phyloP scores from a whole-genome alignment of 1,284 basidiomycete genomes.

The Amylostereum chailletii region DNA sequence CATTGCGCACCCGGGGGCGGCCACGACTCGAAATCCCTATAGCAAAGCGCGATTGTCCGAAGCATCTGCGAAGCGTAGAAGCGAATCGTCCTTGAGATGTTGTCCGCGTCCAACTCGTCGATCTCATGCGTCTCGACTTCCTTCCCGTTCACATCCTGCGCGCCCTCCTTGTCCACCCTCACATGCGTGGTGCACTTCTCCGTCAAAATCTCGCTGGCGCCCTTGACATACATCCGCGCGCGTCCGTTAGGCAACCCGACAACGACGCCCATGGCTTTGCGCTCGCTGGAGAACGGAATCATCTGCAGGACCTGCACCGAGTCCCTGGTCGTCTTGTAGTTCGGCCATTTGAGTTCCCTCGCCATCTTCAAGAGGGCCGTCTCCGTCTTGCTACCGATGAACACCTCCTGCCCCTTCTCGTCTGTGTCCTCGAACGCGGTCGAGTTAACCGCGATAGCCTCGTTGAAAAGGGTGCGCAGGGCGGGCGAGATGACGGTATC shows the following conservation, averaged over 20 bases:
- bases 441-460: slow-evolving; percentile 86
- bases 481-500: slow-evolving; percentile 56
- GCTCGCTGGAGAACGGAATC: slow-evolving; percentile 92
- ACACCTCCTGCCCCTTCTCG: slow-evolving; percentile 55
- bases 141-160: slow-evolving; percentile 19
- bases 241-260: slow-evolving; percentile 49
- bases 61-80: slow-evolving; percentile 96
- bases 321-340: slow-evolving; percentile 68
- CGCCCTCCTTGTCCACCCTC: slow-evolving; percentile 42
- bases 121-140: slow-evolving; percentile 55
- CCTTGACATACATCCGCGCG: slow-evolving; percentile 84
- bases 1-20: slow-evolving; percentile 52
- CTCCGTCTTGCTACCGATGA: slow-evolving; percentile 96
- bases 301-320: slow-evolving; percentile 72
- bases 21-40: slow-evolving; percentile 83
- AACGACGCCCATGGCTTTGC: slow-evolving; percentile 95
- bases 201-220: slow-evolving; percentile 88
- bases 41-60: slow-evolving; percentile 89
- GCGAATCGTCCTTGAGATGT: slow-evolving; percentile 86
- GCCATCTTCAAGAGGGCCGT: slow-evolving; percentile 87
- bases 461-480: slow-evolving; percentile 71
- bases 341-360: slow-evolving; percentile 77
- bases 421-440: slow-evolving; percentile 90
- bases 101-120: slow-evolving; percentile 59
- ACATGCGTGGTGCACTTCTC: slow-evolving; percentile 70